Percentiles rank a stretch among this genome's conserved stretches.
Evolutionary conservation across 2,329 filamentous ascomycete species (phyloP).

Genomic region (Aspergillus eucalypticola): DNA sequence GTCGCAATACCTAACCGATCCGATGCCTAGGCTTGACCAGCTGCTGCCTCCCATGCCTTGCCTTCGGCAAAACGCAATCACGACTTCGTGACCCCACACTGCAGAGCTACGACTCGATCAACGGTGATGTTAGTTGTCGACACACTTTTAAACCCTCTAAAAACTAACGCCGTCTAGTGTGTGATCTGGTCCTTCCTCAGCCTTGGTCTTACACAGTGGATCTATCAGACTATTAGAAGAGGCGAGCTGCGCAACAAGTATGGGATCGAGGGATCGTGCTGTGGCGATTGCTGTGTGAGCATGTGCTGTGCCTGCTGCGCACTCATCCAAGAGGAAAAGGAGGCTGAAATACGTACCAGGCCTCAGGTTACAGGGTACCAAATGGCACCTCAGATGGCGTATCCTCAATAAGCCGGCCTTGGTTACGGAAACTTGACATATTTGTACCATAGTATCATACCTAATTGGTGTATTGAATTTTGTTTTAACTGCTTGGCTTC

Average conservation of each 20-base stretch:
- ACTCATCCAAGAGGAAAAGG: constrained; percentile 25
- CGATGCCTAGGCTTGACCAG: constrained; percentile 11
- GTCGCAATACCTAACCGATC: neutral
- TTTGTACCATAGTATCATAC: too few relatives aligned
- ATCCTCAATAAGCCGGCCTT: neutral
- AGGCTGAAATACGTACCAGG: constrained; percentile 19
- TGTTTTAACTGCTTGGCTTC: too few relatives aligned
- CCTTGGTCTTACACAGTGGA: constrained; percentile 20
- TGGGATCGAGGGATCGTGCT: constrained; percentile 20
- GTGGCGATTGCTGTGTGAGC: constrained; percentile 21
- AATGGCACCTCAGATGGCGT: constrained; percentile 12
- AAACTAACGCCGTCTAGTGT: constrained; percentile 8
- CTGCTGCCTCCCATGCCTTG: constrained; percentile 21
- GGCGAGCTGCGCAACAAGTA: constrained; percentile 19
- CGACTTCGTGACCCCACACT: constrained; percentile 13
- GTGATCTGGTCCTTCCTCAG: constrained; percentile 15
- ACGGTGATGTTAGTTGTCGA: constrained; percentile 6
- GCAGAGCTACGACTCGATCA: constrained; percentile 11
- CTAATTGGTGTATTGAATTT: too few relatives aligned
- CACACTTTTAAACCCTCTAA: neutral
- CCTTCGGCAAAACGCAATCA: constrained; percentile 22
- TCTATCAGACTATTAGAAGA: constrained; percentile 21
- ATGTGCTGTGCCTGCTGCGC: constrained; percentile 24
- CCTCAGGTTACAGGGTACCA: constrained; percentile 16
- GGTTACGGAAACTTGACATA: too few relatives aligned